Base-by-base conservation (phyloP, 805 yeast genomes). In the Metschnikowia aberdeeniae region DNA sequence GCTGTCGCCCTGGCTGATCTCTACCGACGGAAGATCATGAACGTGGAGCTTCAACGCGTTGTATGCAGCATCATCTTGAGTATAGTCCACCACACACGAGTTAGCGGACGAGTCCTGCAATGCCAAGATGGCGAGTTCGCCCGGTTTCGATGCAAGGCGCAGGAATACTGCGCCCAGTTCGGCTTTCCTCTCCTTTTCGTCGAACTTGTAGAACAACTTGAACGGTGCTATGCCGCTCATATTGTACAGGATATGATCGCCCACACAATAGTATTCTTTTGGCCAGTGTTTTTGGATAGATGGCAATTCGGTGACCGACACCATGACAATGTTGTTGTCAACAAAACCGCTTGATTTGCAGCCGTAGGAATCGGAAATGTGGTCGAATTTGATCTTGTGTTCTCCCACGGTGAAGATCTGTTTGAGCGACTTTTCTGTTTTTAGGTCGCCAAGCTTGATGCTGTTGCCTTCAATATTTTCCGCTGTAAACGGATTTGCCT, bases 221-320 rank as follows among this genome's bases (percentile, higher is more conserved):
- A 89, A 89, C 17, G 97, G 97, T 0, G 95, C 79, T 4, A 78
- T 69, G 2, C 98, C 98, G 12, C 78, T 77, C 50, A 92, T 64
- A 50, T 83, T 77, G 59, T 87, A 87, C 1, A 84, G 74, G 22
- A 93, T 78, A 49, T 86, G 84, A 50, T 92, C 98, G 9, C 99
- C 99, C 24, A 92, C 96, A 75, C 99, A 93, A 58, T 82, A 84
- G 56, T 84, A 77, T 2, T 40, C 39, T 14, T 47, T 45, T 14
- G 12, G n/a, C 7, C 13, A 12, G 5, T 39, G 47, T 38, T 74
- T 63, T 46, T 65, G 66, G 6, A 90, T 82, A 50, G 79, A 76
- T 7, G 97, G 96, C 8, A 82, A 81, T 53, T 86, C 90, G 2
- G 92, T 82, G 6, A 90, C 80, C 1, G 80, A 75, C 38, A 90